These are phyloP conservation scores for Mortierella sp. DNA, from an alignment of 371 early-diverging fungal species.

Conservation along the genomic window DNA sequence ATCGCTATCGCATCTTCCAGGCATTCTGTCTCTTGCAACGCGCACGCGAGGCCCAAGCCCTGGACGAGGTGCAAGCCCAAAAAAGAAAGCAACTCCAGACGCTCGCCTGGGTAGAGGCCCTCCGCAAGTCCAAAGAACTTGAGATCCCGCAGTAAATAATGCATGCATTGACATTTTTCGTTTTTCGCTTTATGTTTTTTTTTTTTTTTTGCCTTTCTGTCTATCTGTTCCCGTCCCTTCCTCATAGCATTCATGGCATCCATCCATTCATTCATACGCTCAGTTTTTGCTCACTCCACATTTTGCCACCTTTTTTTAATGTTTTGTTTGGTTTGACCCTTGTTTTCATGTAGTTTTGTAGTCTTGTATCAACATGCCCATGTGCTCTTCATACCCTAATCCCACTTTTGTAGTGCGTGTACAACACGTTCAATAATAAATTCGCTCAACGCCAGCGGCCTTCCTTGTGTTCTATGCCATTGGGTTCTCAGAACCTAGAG, in stretches of 20 bases:
- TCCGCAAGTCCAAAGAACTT: slow-evolving; percentile 35
- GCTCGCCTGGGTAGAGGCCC: slow-evolving; percentile 49
- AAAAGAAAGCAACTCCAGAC: slow-evolving; percentile 40
- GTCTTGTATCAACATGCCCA: slow-evolving; percentile 25
- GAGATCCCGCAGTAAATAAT: slow-evolving; percentile 41
- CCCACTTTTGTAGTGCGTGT: neutral
- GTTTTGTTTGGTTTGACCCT: neutral
- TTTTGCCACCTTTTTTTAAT: slow-evolving; percentile 2
- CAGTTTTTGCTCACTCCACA: slow-evolving; percentile 1
- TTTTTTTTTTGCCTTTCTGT: neutral
- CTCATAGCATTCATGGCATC: neutral
- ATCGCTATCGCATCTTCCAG: slow-evolving; percentile 48
- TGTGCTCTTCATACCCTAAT: slow-evolving; percentile 1
- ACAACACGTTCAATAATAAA: neutral
- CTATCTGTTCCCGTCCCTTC: neutral
- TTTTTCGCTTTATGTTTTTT: slow-evolving; percentile 1
- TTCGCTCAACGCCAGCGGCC: neutral
- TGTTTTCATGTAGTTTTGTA: slow-evolving; percentile 30
- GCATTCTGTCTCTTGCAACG: slow-evolving; percentile 47
- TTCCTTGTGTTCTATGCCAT: too few relatives aligned
- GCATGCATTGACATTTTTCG: neutral
- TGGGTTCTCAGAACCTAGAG: too few relatives aligned
- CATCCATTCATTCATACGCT: neutral
- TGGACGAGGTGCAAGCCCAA: slow-evolving; percentile 34
- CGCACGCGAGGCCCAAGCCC: slow-evolving; percentile 50